A percentile compares a stretch with the other conserved stretches of the same genome.
These are phyloP conservation scores for Tolypocladium album DNA, from an alignment of 2,329 filamentous ascomycete species.

Conservation along the genomic window DNA sequence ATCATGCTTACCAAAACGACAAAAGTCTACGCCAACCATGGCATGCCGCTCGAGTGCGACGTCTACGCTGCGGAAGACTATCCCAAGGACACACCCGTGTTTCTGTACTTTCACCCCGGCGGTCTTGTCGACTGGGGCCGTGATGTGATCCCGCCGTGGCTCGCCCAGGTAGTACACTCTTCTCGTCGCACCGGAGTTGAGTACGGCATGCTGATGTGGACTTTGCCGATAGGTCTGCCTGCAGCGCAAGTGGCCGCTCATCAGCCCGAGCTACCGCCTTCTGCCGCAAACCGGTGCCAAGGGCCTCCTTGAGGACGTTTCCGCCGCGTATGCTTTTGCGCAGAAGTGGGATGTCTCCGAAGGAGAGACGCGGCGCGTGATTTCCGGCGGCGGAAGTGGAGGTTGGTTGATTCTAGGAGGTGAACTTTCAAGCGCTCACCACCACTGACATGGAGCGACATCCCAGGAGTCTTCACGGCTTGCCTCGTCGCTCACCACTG, in stretches of 20 bases:
- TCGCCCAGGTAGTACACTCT: slow-evolving; percentile 16
- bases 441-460: neutral
- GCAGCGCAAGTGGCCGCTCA: slow-evolving; percentile 19
- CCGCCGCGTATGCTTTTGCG: slow-evolving; percentile 20
- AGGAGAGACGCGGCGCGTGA: slow-evolving; percentile 12
- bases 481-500: slow-evolving; percentile 16
- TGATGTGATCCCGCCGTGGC: slow-evolving; percentile 22
- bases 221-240: slow-evolving; percentile 13
- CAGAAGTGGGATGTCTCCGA: slow-evolving; percentile 7
- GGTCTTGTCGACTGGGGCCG: slow-evolving; percentile 21
- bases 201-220: neutral
- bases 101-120: slow-evolving; percentile 26
- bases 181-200: neutral
- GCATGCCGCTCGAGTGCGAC: slow-evolving; percentile 23
- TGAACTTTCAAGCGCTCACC: neutral
- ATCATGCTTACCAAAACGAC: slow-evolving; percentile 17
- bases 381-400: slow-evolving; percentile 21
- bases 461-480: slow-evolving; percentile 20
- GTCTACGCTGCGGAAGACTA: slow-evolving; percentile 17
- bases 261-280: slow-evolving; percentile 23
- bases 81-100: slow-evolving; percentile 13
- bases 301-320: slow-evolving; percentile 18
- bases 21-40: slow-evolving; percentile 17
- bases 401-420: slow-evolving; percentile 8
- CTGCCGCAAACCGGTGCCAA: slow-evolving; percentile 18